Evolutionary conservation across 495 filamentous ascomycete species (phyloP), one percentile per base, ranked within the genome.

Genomic region (Penicillium roqueforti): DNA sequence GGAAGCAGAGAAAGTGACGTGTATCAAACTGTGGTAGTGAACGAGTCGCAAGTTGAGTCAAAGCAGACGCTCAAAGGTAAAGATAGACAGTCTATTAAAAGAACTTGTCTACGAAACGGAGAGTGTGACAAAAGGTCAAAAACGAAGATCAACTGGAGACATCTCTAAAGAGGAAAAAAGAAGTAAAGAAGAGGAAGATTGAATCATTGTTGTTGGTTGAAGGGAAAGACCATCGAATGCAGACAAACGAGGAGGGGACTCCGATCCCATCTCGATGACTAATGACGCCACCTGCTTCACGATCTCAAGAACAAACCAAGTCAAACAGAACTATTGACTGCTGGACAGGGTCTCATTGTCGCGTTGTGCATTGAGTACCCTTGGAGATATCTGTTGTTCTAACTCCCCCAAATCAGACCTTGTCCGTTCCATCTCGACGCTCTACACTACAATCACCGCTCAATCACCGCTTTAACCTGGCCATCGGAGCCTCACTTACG

Each of bases 1-100:
- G 53, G 36, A 59, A 55, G 61, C 38, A 53, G 51, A 46, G 46
- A 54, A 55, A 57, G 47, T 45, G 41, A 51, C 44, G 47, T 46
- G 36, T 53, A 49, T 41, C 8, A 47, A 47, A 31, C 18, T 9
- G 23, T 47, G 22, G 19, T 32, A 43, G 16, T 28, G 38, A 37
- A 40, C 32, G 40, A 47, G 19, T 28, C 40, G 44, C 29, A 39
- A 54, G 50, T 25, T 26, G 34, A 57, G 48, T 45, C 42, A 45
- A 45, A 45, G 26, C n/a, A 10, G 42, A 28, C 31, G 41, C 47
- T 39, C 53, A 48, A 49, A 51, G 31, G 51, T 56, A 56, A 50
- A 56, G 50, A 54, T 46, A 54, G 47, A 51, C 54, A 47, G 49
- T 46, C 49, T 31, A 39, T 47, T 47, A 28, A 47, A 62, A 60